These are phyloP conservation scores for Rhynchospora breviuscula DNA, from an alignment of 176 grass and related monocot species.

Conservation along the genomic window DNA sequence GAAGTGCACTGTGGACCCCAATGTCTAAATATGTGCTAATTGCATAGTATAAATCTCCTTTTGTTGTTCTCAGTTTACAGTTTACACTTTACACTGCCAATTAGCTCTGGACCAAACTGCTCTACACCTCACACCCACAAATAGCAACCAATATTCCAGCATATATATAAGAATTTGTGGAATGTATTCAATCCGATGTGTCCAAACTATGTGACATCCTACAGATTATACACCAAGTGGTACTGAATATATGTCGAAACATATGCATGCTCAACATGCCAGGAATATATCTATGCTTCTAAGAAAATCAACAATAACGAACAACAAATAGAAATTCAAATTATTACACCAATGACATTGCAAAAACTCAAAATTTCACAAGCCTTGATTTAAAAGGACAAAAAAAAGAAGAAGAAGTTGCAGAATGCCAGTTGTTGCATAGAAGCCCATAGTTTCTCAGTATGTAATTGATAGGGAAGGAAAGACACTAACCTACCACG, in stretches of 20 bases:
- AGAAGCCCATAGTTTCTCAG: background rate
- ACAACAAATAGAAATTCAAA: background rate
- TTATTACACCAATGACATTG: background rate
- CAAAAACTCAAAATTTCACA: background rate
- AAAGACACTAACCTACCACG: too few species aligned
- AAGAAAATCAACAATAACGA: background rate
- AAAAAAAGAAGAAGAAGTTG: background rate
- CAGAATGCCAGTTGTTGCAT: background rate
- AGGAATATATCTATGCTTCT: background rate
- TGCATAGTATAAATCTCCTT: conserved; percentile 10
- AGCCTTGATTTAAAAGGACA: too few species aligned
- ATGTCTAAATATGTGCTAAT: background rate
- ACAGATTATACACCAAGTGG: background rate
- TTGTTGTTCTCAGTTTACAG: conserved; percentile 13
- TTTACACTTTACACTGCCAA: conserved; percentile 17
- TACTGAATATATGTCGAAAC: background rate
- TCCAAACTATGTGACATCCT: background rate
- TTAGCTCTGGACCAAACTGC: conserved; percentile 1
- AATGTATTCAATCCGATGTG: background rate
- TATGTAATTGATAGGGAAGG: background rate
- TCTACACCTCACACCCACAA: background rate
- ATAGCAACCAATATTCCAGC: background rate
- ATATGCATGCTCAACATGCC: background rate
- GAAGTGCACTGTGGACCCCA: conserved; percentile 15
- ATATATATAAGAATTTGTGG: background rate